A percentile compares a stretch with the other conserved stretches of the same genome.
These are phyloP conservation scores for Eragrostis curvula DNA, from an alignment of 176 grass and related monocot genomes.

Conservation along the genomic window DNA sequence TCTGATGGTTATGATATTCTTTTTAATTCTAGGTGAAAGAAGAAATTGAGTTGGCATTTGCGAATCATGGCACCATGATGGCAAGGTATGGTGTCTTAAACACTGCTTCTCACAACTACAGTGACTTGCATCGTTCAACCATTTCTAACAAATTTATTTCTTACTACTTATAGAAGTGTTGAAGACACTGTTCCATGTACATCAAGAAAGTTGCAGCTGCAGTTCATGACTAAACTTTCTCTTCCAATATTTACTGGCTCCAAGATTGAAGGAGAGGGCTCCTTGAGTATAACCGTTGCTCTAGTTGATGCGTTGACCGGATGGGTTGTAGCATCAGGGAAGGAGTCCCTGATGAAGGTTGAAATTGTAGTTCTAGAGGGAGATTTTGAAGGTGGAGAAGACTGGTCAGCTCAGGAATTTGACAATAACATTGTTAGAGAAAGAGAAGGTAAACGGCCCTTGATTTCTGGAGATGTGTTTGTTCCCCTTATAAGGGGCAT, in stretches of 20 bases:
- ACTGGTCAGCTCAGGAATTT: constrained; percentile 85
- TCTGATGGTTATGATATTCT: constrained; percentile 14
- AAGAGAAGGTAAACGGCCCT: constrained; percentile 79
- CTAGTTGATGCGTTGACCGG: constrained; percentile 65
- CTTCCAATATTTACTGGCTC: constrained; percentile 93
- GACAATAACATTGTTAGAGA: constrained; percentile 87
- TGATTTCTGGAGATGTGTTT: constrained; percentile 80
- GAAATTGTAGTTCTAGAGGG: constrained; percentile 94
- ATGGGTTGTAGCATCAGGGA: constrained; percentile 49
- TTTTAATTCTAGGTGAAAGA: constrained; percentile 79
- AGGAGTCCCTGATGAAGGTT: constrained; percentile 64
- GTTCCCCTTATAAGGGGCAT: constrained; percentile 62
- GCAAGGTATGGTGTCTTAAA: constrained; percentile 49
- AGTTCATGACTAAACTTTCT: constrained; percentile 83
- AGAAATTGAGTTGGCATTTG: constrained; percentile 85
- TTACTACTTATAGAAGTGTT: constrained; percentile 54
- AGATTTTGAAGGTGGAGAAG: constrained; percentile 81
- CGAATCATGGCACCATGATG: constrained; percentile 68
- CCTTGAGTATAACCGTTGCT: constrained; percentile 55
- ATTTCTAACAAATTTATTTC: constrained; percentile 42
- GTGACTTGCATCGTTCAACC: neutral
- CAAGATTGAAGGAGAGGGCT: constrained; percentile 85
- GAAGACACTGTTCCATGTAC: constrained; percentile 51
- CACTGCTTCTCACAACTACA: constrained; percentile 13
- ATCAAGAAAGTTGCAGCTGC: constrained; percentile 66